These are phyloP conservation scores for Daldinia sp. DNA, from an alignment of 2,329 filamentous ascomycete genomes.

Conservation along the genomic window DNA sequence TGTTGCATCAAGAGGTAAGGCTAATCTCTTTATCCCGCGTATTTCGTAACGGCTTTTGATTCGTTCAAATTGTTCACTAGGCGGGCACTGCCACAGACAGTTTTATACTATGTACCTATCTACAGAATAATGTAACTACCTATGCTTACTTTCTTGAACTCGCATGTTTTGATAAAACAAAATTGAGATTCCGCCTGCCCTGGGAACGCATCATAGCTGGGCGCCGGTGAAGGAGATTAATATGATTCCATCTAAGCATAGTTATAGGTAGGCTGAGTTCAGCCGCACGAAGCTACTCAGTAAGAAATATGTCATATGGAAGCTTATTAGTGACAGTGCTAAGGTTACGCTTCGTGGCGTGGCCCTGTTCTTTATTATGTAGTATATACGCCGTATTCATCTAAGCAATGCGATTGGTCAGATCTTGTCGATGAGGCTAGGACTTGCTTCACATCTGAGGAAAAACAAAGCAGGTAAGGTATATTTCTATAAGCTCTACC, in stretches of 20 bases:
- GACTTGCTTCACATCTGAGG: background rate
- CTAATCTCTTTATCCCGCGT: slow-evolving; percentile 1
- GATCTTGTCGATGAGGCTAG: slow-evolving; percentile 20
- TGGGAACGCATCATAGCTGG: background rate
- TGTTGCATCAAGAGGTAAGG: background rate
- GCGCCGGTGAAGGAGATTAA: background rate
- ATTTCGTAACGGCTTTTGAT: slow-evolving; percentile 18
- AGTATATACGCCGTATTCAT: slow-evolving; percentile 37
- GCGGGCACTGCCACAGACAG: background rate
- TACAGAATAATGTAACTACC: background rate
- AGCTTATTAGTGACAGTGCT: background rate
- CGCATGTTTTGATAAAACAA: background rate
- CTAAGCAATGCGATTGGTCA: slow-evolving; percentile 40
- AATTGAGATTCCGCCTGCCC: background rate
- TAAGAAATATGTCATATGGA: background rate
- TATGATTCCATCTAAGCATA: background rate
- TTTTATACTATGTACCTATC: no score
- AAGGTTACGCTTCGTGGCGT: background rate
- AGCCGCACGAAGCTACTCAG: background rate
- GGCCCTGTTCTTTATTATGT: background rate
- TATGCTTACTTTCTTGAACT: background rate
- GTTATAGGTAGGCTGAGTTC: background rate
- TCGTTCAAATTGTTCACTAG: background rate
- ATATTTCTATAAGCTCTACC: background rate
- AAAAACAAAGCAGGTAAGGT: slow-evolving; percentile 1